phyloP scores from a whole-genome alignment of 2,329 filamentous ascomycete species.

The Microdochium trichocladiopsis region DNA sequence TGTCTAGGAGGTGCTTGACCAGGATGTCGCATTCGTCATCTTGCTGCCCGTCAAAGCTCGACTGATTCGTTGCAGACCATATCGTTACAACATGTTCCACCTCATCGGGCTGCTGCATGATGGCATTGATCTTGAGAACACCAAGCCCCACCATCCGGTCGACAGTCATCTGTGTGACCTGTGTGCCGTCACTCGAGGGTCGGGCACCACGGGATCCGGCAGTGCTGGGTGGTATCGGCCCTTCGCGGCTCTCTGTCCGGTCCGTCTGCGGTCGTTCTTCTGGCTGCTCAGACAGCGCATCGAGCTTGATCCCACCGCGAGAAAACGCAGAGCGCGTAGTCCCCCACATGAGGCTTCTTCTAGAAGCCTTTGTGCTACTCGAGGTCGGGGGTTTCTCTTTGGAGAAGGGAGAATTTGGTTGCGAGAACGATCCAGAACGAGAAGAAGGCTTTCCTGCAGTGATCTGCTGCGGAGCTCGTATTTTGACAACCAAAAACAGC shows the following conservation, averaged over 20 bases:
- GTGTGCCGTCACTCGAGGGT: slow-evolving; percentile 23
- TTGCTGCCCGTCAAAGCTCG: slow-evolving; percentile 29
- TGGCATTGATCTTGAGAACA: slow-evolving; percentile 65
- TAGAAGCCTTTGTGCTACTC: slow-evolving; percentile 43
- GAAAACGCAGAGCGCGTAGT: slow-evolving; percentile 46
- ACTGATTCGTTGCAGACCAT: slow-evolving; percentile 57
- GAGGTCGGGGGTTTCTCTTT: slow-evolving; percentile 45
- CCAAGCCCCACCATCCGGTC: slow-evolving; percentile 71
- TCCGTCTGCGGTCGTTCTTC: slow-evolving; percentile 28
- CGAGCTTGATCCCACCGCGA: slow-evolving; percentile 44
- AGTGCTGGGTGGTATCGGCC: slow-evolving; percentile 42
- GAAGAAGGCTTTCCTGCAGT: slow-evolving; percentile 39
- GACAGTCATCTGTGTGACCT: slow-evolving; percentile 37
- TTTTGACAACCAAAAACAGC: slow-evolving; percentile 76
- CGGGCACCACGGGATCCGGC: slow-evolving; percentile 41
- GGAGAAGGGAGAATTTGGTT: slow-evolving; percentile 25
- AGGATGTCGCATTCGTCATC: slow-evolving; percentile 67
- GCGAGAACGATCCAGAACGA: slow-evolving; percentile 39
- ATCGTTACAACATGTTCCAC: slow-evolving; percentile 70
- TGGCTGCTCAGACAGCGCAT: slow-evolving; percentile 46
- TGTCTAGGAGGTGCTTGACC: slow-evolving; percentile 66
- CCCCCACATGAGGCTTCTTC: slow-evolving; percentile 65
- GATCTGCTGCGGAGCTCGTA: slow-evolving; percentile 55
- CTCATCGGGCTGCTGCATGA: slow-evolving; percentile 67
- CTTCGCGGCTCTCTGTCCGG: slow-evolving; percentile 35